phyloP scores from a whole-genome alignment of 2,329 filamentous ascomycete genomes.

The Davidsoniella eucalypti region DNA sequence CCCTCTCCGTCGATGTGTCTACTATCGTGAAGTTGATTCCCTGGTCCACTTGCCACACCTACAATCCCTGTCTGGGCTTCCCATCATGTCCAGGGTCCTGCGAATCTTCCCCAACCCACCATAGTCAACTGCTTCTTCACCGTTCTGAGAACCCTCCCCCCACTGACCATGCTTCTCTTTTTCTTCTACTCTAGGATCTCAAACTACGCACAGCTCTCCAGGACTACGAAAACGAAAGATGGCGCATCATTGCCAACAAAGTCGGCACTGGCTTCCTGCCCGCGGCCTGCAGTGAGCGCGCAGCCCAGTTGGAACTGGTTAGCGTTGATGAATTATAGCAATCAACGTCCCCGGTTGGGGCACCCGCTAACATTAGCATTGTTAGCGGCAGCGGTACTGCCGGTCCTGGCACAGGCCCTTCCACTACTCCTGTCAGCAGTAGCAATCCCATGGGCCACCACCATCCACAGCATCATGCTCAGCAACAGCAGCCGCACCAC shows the following conservation, averaged over 20 bases:
- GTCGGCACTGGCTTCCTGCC: conserved; percentile 82
- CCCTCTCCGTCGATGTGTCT: not conserved
- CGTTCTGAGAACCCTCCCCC: not conserved
- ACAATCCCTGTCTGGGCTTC: too few species aligned
- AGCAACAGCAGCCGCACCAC: not conserved
- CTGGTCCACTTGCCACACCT: not conserved
- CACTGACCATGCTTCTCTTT: not conserved
- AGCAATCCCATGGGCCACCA: not conserved
- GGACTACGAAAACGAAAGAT: conserved; percentile 82
- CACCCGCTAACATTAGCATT: conserved; percentile 22
- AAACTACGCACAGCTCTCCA: conserved; percentile 61
- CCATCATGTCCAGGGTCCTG: too few species aligned
- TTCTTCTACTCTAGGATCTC: conserved; percentile 41
- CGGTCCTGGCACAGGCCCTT: too few species aligned
- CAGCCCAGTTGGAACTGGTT: conserved; percentile 36
- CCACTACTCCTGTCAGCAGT: conserved; percentile 17
- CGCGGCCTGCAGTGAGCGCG: conserved; percentile 69
- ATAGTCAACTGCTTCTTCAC: too few species aligned
- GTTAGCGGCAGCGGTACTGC: too few species aligned
- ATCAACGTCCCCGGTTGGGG: conserved; percentile 35
- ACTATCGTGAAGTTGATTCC: not conserved
- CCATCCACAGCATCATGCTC: not conserved
- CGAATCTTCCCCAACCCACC: too few species aligned
- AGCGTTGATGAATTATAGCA: conserved; percentile 36
- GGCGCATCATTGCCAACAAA: conserved; percentile 82